Evolutionary conservation across 1,139 yeast species (phyloP).

Genomic region (Taphrina wiesneri): DNA sequence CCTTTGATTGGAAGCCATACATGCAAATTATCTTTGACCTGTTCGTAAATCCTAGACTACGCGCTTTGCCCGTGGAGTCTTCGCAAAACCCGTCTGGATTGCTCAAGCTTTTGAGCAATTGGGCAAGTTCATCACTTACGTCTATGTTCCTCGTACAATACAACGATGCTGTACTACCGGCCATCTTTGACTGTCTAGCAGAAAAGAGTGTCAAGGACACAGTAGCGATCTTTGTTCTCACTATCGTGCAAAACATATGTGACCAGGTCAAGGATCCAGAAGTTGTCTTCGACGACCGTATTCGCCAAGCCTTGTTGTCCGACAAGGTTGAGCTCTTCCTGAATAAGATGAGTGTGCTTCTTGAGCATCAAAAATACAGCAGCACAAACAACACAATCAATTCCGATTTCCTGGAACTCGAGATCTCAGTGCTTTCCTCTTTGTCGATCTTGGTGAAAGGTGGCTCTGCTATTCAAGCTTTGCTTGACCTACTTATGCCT

Average conservation of each 20-base stretch:
- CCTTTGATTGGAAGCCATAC: conserved; percentile 59
- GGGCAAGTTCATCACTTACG: conserved; percentile 59
- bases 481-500: conserved; percentile 35
- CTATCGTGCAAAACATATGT: conserved; percentile 19
- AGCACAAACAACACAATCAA: conserved; percentile 30
- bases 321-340: conserved; percentile 27
- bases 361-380: conserved; percentile 17
- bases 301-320: conserved; percentile 1
- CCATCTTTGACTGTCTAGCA: conserved; percentile 54
- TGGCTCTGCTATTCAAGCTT: conserved; percentile 23
- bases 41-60: conserved; percentile 67
- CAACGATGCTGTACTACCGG: conserved; percentile 59
- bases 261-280: conserved; percentile 19
- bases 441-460: conserved; percentile 31
- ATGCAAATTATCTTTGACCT: conserved; percentile 55
- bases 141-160: conserved; percentile 55
- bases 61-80: conserved; percentile 69
- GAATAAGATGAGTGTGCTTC: conserved; percentile 15
- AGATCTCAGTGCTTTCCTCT: conserved; percentile 26
- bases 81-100: conserved; percentile 80
- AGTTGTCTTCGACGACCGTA: not conserved
- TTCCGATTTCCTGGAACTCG: conserved; percentile 26
- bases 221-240: conserved; percentile 35
- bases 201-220: conserved; percentile 31
- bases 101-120: conserved; percentile 62